Base-by-base conservation (phyloP, 805 yeast genomes). In the Candida chauliodis region DNA sequence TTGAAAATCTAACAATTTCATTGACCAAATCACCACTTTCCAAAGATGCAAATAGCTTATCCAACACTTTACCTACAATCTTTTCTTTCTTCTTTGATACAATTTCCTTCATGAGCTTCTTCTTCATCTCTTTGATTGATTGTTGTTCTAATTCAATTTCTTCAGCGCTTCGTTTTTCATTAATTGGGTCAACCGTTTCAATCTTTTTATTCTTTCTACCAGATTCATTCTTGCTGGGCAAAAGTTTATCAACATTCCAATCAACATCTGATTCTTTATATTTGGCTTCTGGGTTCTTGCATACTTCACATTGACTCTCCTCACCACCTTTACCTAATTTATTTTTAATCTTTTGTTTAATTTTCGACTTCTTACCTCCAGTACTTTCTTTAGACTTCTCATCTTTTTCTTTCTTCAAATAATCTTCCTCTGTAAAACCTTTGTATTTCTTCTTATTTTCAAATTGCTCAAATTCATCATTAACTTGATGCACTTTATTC, bases 11-110 rank as follows among this genome's bases (percentile, higher is more conserved):
- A 13, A 61, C 44, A 19, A 58, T 49, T n/a, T 51, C 44, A 36
- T 53, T 52, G 24, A 61, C 48, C 24, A 62, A 46, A n/a, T 56
- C 63, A 14, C 64, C 53, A 7, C 51, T 44, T 48, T 60, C 58
- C 30, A 62, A 50, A 3, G 54, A 46, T 11, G 40, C 41, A 34
- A 61, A 58, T 1, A 58, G 48, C 34, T 44, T 49, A 8, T 46
- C 43, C 28, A 58, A 41, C n/a, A 56, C 31, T 3, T 46, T 41
- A 25, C 52, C 58, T 15, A 49, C 44, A 11, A 45, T 16, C 15
- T 50, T 53, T 15, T 25, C 9, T 9, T 25, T 25, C 28, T 25
- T 25, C 28, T 25, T 25, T n/a, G 10, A 11, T n/a, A 25, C 10
- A 25, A 6, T 11, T 15, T 15, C 42, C 37, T 33, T 42, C 29